phyloP scores from a whole-genome alignment of 1,139 yeast genomes.

The Hyphopichia buzzinii region DNA sequence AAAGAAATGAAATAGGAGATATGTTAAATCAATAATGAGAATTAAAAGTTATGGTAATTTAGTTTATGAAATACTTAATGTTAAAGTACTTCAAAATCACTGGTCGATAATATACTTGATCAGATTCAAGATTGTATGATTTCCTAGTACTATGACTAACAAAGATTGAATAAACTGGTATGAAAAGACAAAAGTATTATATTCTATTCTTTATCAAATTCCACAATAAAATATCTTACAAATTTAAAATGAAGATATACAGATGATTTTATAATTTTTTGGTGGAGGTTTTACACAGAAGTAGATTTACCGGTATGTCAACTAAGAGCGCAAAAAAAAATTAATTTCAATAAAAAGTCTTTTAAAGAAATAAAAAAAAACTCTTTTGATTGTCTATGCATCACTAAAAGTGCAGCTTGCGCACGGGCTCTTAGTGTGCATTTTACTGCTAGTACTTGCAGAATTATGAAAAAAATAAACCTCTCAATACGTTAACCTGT shows the following conservation, averaged over 20 bases:
- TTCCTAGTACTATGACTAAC: no score
- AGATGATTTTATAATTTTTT: slow-evolving; percentile 2
- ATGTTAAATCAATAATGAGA: no score
- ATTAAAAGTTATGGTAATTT: no score
- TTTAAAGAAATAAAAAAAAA: slow-evolving; percentile 2
- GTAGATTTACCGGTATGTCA: background rate
- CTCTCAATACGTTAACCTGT: background rate
- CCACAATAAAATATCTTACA: background rate
- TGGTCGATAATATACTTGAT: no score
- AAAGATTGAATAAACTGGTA: no score
- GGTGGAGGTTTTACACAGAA: background rate
- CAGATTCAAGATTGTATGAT: no score
- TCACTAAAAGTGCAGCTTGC: background rate
- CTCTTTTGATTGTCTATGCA: background rate
- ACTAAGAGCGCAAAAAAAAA: slow-evolving; percentile 1
- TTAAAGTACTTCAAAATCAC: no score
- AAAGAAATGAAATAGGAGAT: no score
- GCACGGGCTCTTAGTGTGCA: background rate
- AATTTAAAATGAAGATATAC: slow-evolving; percentile 1
- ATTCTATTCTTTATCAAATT: background rate
- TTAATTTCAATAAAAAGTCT: background rate
- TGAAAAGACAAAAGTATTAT: background rate
- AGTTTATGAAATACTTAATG: no score
- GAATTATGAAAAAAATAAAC: no score
- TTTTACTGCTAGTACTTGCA: background rate